A percentile compares a stretch with the other conserved stretches of the same genome.
Conservation (phyloP, 2,329 filamentous ascomycete species). For the Colletotrichum viniferum region DNA sequence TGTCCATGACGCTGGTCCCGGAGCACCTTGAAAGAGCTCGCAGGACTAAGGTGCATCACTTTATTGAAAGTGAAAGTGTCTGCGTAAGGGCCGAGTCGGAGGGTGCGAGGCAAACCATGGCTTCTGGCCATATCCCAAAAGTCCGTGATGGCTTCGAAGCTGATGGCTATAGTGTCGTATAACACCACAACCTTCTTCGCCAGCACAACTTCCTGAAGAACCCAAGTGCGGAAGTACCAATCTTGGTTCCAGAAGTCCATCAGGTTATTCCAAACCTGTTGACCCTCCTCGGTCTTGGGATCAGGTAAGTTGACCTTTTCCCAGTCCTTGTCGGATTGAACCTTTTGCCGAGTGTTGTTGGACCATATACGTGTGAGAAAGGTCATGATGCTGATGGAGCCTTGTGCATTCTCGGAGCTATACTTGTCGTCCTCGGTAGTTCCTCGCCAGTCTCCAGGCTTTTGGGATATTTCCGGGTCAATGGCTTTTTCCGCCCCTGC, state of each 20-base stretch:
- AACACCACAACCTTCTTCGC: neutral
- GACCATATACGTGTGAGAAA: neutral
- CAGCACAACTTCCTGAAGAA: slow-evolving; percentile 8
- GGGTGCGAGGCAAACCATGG: neutral
- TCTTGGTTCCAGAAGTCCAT: neutral
- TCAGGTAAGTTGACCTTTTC: neutral
- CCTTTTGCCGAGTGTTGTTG: neutral
- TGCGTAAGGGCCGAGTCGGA: neutral
- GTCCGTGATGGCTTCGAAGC: neutral
- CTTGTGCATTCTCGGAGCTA: neutral
- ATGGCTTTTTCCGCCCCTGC: neutral
- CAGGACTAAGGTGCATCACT: neutral
- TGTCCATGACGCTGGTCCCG: neutral
- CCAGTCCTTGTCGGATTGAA: neutral
- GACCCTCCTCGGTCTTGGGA: neutral
- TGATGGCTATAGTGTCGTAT: neutral
- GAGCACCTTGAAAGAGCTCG: neutral
- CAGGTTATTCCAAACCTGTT: neutral
- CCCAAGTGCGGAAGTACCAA: slow-evolving; percentile 13
- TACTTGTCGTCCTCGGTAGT: neutral
- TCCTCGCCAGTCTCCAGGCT: neutral
- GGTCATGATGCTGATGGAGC: slow-evolving; percentile 9
- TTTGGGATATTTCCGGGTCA: neutral
- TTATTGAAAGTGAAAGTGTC: neutral
- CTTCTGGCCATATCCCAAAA: neutral